phyloP scores from a whole-genome alignment of 1,139 yeast species.

The Pichia norvegensis region DNA sequence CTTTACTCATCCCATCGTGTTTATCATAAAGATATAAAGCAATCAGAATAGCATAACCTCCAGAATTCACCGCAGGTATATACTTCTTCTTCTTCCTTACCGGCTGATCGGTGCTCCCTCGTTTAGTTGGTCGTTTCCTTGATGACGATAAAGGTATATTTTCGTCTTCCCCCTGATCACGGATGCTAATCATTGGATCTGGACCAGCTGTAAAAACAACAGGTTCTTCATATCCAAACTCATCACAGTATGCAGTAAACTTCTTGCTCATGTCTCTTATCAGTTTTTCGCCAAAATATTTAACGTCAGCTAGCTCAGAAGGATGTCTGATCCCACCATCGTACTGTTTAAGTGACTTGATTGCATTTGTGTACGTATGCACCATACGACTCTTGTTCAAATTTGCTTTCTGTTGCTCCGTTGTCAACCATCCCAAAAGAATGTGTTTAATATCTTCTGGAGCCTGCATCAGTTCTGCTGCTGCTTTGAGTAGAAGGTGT shows the following conservation, averaged over 20 bases:
- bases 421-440: slow-evolving; percentile 46
- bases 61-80: slow-evolving; percentile 72
- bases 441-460: slow-evolving; percentile 34
- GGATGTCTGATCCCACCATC: slow-evolving; percentile 42
- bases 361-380: slow-evolving; percentile 41
- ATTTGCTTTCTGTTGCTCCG: slow-evolving; percentile 37
- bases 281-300: slow-evolving; percentile 57
- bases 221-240: slow-evolving; percentile 37
- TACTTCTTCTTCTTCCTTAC: slow-evolving; percentile 36
- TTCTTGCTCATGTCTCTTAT: slow-evolving; percentile 38
- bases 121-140: background rate
- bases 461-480: slow-evolving; percentile 21
- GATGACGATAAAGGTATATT: background rate
- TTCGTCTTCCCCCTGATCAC: background rate
- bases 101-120: slow-evolving; percentile 6
- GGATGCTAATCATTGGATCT: background rate
- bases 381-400: slow-evolving; percentile 38
- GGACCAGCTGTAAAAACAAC: slow-evolving; percentile 2
- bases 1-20: slow-evolving; percentile 49
- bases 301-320: slow-evolving; percentile 42
- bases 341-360: slow-evolving; percentile 37
- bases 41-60: slow-evolving; percentile 78
- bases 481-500: background rate
- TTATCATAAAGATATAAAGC: slow-evolving; percentile 52
- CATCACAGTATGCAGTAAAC: slow-evolving; percentile 40